Evolutionary conservation across 345 rosid species (phyloP).

Genomic region (Dipteronia dyeriana): DNA sequence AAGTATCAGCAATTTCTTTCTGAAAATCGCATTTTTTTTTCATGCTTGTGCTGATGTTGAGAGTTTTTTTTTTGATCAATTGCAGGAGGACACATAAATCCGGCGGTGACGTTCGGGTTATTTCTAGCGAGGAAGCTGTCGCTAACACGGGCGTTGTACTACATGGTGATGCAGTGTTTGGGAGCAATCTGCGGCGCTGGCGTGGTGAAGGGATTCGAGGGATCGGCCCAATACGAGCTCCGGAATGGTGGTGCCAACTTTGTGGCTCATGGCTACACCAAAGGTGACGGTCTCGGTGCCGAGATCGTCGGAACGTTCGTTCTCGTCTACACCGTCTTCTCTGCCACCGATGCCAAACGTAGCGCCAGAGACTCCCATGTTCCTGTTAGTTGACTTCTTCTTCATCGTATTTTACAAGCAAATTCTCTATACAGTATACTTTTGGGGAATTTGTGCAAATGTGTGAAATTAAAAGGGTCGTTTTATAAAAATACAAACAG

Average conservation of each 20-base stretch:
- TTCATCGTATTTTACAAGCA: neutral
- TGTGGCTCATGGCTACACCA: conserved; percentile 42
- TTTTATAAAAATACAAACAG: too few relatives aligned
- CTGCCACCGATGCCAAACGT: conserved; percentile 62
- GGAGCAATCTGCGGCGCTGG: conserved; percentile 63
- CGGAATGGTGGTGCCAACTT: conserved; percentile 46
- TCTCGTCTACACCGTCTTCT: conserved; percentile 56
- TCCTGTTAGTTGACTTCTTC: conserved; percentile 33
- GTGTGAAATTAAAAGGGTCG: neutral
- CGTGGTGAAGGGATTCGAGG: conserved; percentile 51
- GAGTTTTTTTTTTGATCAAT: neutral
- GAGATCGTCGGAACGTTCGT: conserved; percentile 48
- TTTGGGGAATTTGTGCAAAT: neutral
- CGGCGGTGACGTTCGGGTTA: conserved; percentile 52
- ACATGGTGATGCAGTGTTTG: conserved; percentile 57
- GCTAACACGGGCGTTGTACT: conserved; percentile 46
- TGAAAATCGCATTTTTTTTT: neutral
- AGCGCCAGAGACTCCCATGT: conserved; percentile 64
- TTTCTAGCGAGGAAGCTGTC: conserved; percentile 55
- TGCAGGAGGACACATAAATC: conserved; percentile 54
- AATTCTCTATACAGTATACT: too few relatives aligned
- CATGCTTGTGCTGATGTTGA: neutral
- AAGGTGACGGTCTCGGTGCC: conserved; percentile 52
- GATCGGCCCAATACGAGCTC: conserved; percentile 12
- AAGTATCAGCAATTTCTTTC: neutral